phyloP scores from a whole-genome alignment of 1,139 yeast genomes.

The Citeromyces hawaiiensis region DNA sequence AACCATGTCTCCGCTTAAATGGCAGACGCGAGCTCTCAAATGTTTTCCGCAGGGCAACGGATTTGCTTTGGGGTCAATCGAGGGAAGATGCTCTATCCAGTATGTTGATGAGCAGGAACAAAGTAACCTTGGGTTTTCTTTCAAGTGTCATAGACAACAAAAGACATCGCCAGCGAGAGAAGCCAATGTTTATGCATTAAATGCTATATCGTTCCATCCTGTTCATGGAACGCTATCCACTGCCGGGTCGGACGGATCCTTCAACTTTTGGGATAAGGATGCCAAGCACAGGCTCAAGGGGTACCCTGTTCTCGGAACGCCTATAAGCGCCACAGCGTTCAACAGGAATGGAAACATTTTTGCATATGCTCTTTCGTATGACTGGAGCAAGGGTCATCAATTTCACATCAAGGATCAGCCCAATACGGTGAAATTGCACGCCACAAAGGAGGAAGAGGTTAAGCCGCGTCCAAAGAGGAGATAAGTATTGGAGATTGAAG shows the following conservation, averaged over 20 bases:
- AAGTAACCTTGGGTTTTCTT: conserved; percentile 63
- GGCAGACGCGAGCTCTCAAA: conserved; percentile 74
- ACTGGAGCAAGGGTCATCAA: conserved; percentile 86
- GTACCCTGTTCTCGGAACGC: conserved; percentile 57
- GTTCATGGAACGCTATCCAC: conserved; percentile 83
- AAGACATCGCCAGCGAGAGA: conserved; percentile 29
- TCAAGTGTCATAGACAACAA: conserved; percentile 81
- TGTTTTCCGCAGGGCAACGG: conserved; percentile 90
- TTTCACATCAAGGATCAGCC: conserved; percentile 70
- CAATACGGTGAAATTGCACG: conserved; percentile 67
- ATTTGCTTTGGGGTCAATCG: conserved; percentile 85
- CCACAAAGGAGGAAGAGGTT: conserved; percentile 76
- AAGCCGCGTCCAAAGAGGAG: conserved; percentile 54
- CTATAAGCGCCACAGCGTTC: conserved; percentile 71
- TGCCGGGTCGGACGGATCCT: conserved; percentile 90
- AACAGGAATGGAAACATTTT: conserved; percentile 74
- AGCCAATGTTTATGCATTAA: conserved; percentile 61
- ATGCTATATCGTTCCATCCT: conserved; percentile 81
- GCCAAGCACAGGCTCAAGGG: conserved; percentile 80
- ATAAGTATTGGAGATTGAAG: neutral
- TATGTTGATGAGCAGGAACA: conserved; percentile 80
- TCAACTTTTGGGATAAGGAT: conserved; percentile 95
- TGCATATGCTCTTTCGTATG: conserved; percentile 90
- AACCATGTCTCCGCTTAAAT: conserved; percentile 70
- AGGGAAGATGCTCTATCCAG: conserved; percentile 95